These are phyloP conservation scores for Nicotiana otophora DNA, from an alignment of 257 asterid genomes.

Conservation along the genomic window DNA sequence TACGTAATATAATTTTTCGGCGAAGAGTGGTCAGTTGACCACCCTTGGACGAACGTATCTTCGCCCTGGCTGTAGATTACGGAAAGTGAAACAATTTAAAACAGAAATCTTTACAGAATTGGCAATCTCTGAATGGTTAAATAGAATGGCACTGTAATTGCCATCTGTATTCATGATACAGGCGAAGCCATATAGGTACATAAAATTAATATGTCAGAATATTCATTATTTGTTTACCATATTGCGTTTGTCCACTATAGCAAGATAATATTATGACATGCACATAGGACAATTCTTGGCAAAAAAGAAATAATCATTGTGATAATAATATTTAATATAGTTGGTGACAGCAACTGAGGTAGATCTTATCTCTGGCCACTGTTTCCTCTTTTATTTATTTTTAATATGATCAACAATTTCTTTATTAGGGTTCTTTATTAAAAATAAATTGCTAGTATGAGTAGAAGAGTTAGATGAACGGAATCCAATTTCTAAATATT, in stretches of 20 bases:
- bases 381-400: not conserved
- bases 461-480: no score
- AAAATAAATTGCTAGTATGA: no score
- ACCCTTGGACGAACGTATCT: no score
- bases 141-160: not conserved
- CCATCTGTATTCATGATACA: no score
- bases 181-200: not conserved
- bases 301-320: not conserved
- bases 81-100: not conserved
- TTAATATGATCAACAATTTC: no score
- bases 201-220: not conserved
- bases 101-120: not conserved
- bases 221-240: not conserved
- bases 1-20: no score
- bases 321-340: constrained; percentile 1
- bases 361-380: not conserved
- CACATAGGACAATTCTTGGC: not conserved
- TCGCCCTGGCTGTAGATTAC: not conserved
- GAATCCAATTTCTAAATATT: no score
- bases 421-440: no score
- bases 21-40: no score
- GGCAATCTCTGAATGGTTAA: not conserved
- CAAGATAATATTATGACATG: not conserved
- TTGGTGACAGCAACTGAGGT: not conserved
- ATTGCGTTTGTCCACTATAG: not conserved